Percentiles rank a stretch among this genome's conserved stretches.
These are phyloP conservation scores for Trichopus zeylanicus DNA, from an alignment of 116 monocot genomes.

Conservation along the genomic window DNA sequence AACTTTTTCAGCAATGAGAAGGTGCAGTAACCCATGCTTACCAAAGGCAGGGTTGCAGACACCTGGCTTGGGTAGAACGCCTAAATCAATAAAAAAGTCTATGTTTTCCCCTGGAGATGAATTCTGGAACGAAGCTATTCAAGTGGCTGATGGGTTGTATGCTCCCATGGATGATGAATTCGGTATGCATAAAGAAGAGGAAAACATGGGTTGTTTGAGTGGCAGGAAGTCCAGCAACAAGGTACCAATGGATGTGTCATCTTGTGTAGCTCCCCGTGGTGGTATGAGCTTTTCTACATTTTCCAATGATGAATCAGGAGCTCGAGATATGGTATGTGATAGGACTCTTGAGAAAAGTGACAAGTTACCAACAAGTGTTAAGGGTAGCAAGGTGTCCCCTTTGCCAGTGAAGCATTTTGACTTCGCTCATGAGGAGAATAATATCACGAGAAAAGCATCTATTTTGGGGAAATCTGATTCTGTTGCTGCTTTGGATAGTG, in stretches of 20 bases:
- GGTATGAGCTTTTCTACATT: conserved; percentile 12
- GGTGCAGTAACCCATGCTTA: conserved; percentile 49
- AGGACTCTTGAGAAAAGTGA: conserved; percentile 17
- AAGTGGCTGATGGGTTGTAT: conserved; percentile 73
- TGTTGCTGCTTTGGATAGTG: not conserved
- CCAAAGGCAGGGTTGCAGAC: conserved; percentile 19
- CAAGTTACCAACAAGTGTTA: not conserved
- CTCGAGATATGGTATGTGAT: conserved; percentile 6
- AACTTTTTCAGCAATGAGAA: conserved; percentile 26
- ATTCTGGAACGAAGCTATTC: conserved; percentile 94
- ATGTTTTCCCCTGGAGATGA: conserved; percentile 89
- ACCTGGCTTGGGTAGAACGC: conserved; percentile 26
- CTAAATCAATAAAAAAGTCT: conserved; percentile 58
- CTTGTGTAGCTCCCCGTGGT: conserved; percentile 21
- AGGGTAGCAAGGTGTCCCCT: conserved; percentile 41
- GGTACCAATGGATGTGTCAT: conserved; percentile 18
- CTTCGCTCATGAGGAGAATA: conserved; percentile 52
- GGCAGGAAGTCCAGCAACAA: conserved; percentile 17
- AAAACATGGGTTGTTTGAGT: not conserved
- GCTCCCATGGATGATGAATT: conserved; percentile 8
- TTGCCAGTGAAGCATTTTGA: conserved; percentile 94
- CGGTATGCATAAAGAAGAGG: not conserved
- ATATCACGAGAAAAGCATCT: conserved; percentile 3
- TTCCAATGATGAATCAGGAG: conserved; percentile 10
- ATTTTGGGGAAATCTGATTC: conserved; percentile 8